Percentiles rank a stretch among this genome's conserved stretches.
Evolutionary conservation across 1,284 basidiomycete genomes (phyloP).

Genomic region (Moesziomyces sp.): DNA sequence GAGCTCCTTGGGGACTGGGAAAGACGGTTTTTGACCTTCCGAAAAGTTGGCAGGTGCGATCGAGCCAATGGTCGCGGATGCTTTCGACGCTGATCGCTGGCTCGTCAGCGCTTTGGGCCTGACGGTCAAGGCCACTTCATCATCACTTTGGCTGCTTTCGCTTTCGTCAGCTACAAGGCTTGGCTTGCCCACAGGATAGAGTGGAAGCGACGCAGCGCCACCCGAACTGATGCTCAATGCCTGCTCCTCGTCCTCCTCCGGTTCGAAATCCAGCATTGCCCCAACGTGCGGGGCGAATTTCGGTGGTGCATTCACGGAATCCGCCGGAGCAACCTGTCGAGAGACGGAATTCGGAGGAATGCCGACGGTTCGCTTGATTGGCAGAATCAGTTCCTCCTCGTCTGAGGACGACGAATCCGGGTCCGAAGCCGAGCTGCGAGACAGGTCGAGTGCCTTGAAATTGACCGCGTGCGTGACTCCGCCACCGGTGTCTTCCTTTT

Average conservation of each 20-base stretch:
- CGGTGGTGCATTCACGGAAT: too few species aligned
- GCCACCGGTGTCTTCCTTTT: background rate
- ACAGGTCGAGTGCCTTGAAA: background rate
- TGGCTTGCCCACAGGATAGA: background rate
- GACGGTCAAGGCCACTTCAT: slow-evolving; percentile 23
- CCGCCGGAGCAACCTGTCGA: too few species aligned
- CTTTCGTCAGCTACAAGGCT: background rate
- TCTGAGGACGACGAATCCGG: background rate
- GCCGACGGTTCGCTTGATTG: background rate
- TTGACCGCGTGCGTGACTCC: background rate
- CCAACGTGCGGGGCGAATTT: background rate
- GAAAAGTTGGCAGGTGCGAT: background rate
- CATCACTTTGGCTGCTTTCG: slow-evolving; percentile 26
- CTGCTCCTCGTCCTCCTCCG: slow-evolving; percentile 18
- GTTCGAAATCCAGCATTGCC: slow-evolving; percentile 4
- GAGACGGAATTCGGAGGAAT: background rate
- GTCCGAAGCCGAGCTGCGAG: background rate
- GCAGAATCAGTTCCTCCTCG: background rate
- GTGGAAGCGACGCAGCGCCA: slow-evolving; percentile 2
- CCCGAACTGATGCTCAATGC: slow-evolving; percentile 10
- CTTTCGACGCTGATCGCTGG: background rate
- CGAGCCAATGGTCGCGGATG: background rate
- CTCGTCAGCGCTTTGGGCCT: background rate
- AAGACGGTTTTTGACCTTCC: slow-evolving; percentile 20
- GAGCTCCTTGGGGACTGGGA: slow-evolving; percentile 23